These are phyloP conservation scores for Sporothrix mexicana DNA, from an alignment of 2,329 filamentous ascomycete species.

Conservation along the genomic window DNA sequence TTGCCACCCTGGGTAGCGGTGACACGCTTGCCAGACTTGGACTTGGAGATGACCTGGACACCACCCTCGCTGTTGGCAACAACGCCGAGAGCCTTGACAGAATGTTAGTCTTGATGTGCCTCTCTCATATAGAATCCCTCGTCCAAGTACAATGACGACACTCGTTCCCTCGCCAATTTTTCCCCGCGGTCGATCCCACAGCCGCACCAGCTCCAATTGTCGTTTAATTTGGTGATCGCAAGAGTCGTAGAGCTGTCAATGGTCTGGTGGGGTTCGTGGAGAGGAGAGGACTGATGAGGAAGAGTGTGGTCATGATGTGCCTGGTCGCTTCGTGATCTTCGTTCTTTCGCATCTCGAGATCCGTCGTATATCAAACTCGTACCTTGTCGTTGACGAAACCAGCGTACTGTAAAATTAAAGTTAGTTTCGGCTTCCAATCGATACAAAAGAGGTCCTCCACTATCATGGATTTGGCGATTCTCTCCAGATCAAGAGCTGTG, in stretches of 20 bases:
- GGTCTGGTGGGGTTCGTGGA: not conserved
- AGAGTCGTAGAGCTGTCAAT: not conserved
- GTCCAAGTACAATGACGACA: not conserved
- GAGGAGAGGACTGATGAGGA: not conserved
- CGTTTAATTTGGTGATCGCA: not conserved
- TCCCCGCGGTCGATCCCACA: not conserved
- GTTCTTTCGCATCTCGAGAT: not conserved
- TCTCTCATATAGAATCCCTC: not conserved
- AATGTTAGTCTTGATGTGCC: constrained; percentile 21
- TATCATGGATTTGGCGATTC: not conserved
- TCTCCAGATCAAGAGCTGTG: not conserved
- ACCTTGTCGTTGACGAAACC: constrained; percentile 96
- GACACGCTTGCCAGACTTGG: constrained; percentile 66
- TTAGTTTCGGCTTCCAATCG: constrained; percentile 28
- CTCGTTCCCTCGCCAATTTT: not conserved
- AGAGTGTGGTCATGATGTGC: not conserved
- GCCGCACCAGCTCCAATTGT: not conserved
- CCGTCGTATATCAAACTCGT: constrained; percentile 44
- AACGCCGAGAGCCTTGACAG: constrained; percentile 77
- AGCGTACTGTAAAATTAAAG: constrained; percentile 67
- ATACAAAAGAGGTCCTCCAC: not conserved
- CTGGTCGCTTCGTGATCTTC: not conserved
- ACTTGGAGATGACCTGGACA: constrained; percentile 85
- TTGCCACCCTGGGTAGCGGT: constrained; percentile 72
- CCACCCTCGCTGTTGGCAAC: constrained; percentile 76